Base-by-base conservation (phyloP, 495 filamentous ascomycete species). In the Penicillium robsamsonii region DNA sequence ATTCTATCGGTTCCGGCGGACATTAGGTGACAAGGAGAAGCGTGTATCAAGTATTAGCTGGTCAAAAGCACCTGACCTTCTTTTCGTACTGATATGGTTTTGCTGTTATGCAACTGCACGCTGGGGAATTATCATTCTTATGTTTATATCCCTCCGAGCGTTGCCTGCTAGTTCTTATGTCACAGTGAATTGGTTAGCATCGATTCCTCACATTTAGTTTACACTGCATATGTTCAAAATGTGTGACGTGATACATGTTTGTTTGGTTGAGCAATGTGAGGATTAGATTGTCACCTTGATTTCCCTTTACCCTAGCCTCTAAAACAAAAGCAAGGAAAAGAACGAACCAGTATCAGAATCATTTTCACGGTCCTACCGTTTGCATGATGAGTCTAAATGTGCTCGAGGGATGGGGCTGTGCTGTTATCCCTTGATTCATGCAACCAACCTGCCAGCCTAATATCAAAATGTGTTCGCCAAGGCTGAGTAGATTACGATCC, bases 121-220 rank as follows among this genome's bases (percentile, higher is more conserved):
- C 3, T 50, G 50, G 45, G 57, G 57, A n/a, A 37, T 15, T 41
- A 11, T 59, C 31, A 50, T 54, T n/a, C 45, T 55, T 4, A 55
- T 55, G 57, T 49, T 59, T 7, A 50, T 50, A 15, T 55, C 57
- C 11, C 37, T 59, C 17, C 27, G 57, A n/a, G 51, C 42, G 12
- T 41, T 59, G 27, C 51, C 57, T 44, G 37, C 46, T 35, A 38
- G 38, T 5, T 59, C 50, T 25, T 59, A 50, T 45, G 29, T 25
- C 18, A 37, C 43, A 1, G 43, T 59, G 15, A 37, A 37, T 20
- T 59, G 57, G 51, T 40, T 55, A 37, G 35, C 50, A 12, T 43
- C 57, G 10, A 54, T 59, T 11, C 51, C 57, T 15, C 51, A 59
- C 13, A 50, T 56, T 17, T 60, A 38, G 43, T 57, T 57, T 1